Base-by-base conservation (phyloP, 2,329 filamentous ascomycete species). In the Leptographium flavum region DNA sequence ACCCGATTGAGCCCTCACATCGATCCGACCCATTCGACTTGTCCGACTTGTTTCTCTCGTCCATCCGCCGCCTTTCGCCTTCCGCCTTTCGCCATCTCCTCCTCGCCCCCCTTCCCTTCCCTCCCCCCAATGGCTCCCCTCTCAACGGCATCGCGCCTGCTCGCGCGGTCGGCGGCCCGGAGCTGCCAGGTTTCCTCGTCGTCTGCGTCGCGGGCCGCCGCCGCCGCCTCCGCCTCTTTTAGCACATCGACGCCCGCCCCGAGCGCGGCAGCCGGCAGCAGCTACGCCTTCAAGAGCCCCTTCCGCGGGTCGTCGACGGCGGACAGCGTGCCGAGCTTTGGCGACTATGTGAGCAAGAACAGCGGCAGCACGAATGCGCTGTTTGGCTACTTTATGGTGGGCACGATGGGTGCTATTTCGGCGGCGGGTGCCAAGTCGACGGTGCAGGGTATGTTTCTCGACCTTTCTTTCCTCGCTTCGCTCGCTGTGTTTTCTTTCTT, bases 331-430 rank as follows among this genome's bases (percentile, higher is more conserved):
- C 92, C 92, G 56, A 80, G 84, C 69, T 96, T 94, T 68, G 77
- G 77, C 64, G 82, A 87, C 64, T 98, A 98, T 73, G 72, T 80
- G 68, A 81, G 76, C 66, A 80, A 78, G 63, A 69, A 70, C 54
- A 68, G 69, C 56, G 72, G 81, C 64, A 74, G 70, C 55, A 72
- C 73, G 59, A 94, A 94, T 70, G 83, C 88, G 72, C 71, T 94
- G 56, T 92, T 94, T 66, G 80, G 81, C 59, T 98, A 98, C 77
- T 96, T 98, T 70, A 94, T 96, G 86, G 92, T 94, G 55, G 92
- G 92, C 58, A 81, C 86, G 46, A 83, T 98, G 75, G 92, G 92
- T 62, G 83, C 92, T 60, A 74, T 96, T 63, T 80, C 83, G 53
- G 90, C 90, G 48, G 83, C 92, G 55, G 90, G 90, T 61, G 92